Evolutionary conservation across 192 early-diverging fungal genomes (phyloP).

Genomic region (Dispira parvispora): DNA sequence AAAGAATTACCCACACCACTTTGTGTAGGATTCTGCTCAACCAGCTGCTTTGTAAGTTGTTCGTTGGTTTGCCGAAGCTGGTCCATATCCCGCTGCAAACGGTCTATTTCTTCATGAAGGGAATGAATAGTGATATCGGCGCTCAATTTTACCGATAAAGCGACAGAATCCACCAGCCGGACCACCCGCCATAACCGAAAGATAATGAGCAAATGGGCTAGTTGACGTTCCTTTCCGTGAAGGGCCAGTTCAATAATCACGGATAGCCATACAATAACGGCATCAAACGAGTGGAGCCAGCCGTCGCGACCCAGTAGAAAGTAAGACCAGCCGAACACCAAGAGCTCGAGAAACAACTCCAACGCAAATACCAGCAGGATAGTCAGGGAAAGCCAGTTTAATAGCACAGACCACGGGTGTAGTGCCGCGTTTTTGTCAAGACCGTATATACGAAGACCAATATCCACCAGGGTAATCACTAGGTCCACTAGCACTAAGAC

Average conservation of each 20-base stretch:
- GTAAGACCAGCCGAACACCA: slow-evolving; percentile 6
- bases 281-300: slow-evolving; percentile 9
- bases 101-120: neutral
- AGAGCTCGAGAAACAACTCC: neutral
- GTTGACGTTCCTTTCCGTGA: neutral
- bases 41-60: neutral
- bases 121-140: neutral
- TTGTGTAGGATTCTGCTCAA: too few species aligned
- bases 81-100: neutral
- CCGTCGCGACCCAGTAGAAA: neutral
- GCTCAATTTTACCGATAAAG: slow-evolving; percentile 7
- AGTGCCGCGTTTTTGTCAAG: neutral
- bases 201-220: slow-evolving; percentile 1
- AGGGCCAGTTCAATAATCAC: slow-evolving; percentile 2
- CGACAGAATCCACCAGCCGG: neutral
- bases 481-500: neutral
- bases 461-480: neutral
- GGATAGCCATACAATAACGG: slow-evolving; percentile 1
- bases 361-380: neutral
- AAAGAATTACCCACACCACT: too few species aligned
- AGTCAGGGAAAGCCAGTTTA: neutral
- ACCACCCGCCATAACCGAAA: slow-evolving; percentile 10
- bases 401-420: neutral
- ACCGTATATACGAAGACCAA: neutral
- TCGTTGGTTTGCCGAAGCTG: neutral